Base-by-base conservation (phyloP, 257 asterid genomes). In the Leptodermis oblonga region DNA sequence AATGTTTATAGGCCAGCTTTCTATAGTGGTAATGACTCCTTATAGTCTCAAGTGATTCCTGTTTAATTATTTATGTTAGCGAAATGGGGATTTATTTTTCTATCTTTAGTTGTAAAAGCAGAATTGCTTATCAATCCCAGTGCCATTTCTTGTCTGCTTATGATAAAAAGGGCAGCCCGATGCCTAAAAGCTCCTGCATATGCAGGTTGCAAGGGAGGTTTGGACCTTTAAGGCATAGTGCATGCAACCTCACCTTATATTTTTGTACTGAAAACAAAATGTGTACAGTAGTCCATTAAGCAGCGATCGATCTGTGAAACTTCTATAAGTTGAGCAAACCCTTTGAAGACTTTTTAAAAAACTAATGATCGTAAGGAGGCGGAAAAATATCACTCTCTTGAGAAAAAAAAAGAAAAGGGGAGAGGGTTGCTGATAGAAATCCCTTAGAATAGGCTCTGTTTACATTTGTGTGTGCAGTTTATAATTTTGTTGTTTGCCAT, bases 401-500 rank as follows among this genome's bases (percentile, higher is more conserved):
- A 18, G 23, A 66, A 43, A 53, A n/a, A n/a, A n/a, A n/a, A n/a
- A n/a, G n/a, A n/a, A n/a, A 18, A 30, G 15, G 30, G 30, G 31
- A 14, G 55, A 64, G 59, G 6, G 31, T 14, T 28, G 18, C n/a
- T n/a, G n/a, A n/a, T n/a, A n/a, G n/a, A n/a, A n/a, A n/a, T n/a
- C n/a, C n/a, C n/a, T n/a, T n/a, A 46, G 20, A 49, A 2, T 30
- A 36, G 11, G 1, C 11, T 49, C 6, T 17, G 22, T 46, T 3
- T 67, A 18, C 14, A n/a, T 49, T 11, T 42, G 12, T 23, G 61
- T 70, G 1, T 28, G 41, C 37, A n/a, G 31, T 67, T 65, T 51
- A 28, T 69, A 7, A 17, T 72, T 77, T n/a, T 62, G 70, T 43
- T 14, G 48, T 63, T 67, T 67, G 2, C 49, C 67, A n/a, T 72